Evolutionary conservation across 1,284 basidiomycete species (phyloP).

Genomic region (Microbotryum silenes-acaulis): DNA sequence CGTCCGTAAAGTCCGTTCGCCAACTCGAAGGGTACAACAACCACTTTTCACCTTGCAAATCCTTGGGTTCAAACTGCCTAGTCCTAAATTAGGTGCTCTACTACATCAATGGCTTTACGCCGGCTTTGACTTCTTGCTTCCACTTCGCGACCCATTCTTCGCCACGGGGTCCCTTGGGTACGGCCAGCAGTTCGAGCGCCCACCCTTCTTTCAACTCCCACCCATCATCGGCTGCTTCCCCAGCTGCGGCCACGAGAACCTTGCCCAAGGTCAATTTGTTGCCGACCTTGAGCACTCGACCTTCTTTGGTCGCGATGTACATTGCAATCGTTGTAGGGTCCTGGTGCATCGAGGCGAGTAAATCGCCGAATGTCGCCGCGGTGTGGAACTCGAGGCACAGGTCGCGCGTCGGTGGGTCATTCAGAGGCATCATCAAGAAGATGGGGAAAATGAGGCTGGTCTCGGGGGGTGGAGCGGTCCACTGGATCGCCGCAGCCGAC

Average conservation of each 20-base stretch:
- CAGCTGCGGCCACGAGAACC: slow-evolving; percentile 52
- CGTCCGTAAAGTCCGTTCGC: too few relatives aligned
- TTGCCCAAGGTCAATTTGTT: slow-evolving; percentile 76
- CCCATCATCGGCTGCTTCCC: slow-evolving; percentile 57
- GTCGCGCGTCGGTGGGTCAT: slow-evolving; percentile 65
- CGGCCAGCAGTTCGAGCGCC: slow-evolving; percentile 60
- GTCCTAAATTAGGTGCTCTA: background rate
- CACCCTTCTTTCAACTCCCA: slow-evolving; percentile 78
- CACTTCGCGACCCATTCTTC: slow-evolving; percentile 81
- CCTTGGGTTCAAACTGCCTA: too few relatives aligned
- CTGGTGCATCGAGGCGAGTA: slow-evolving; percentile 58
- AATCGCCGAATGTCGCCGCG: slow-evolving; percentile 68
- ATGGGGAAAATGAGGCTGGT: slow-evolving; percentile 74
- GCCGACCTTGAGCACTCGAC: slow-evolving; percentile 77
- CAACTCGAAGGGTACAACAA: too few relatives aligned
- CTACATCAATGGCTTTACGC: slow-evolving; percentile 21
- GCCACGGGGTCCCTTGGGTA: slow-evolving; percentile 72
- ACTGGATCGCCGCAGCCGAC: slow-evolving; percentile 46
- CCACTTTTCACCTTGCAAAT: too few relatives aligned
- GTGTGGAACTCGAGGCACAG: slow-evolving; percentile 80
- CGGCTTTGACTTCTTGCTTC: slow-evolving; percentile 49
- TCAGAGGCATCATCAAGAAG: slow-evolving; percentile 86
- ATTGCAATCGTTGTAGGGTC: slow-evolving; percentile 70
- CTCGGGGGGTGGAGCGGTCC: slow-evolving; percentile 48
- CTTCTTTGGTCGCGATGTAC: slow-evolving; percentile 71